Evolutionary conservation across 192 early-diverging fungal genomes (phyloP).

Genomic region (Mycoemilia scoparia): DNA sequence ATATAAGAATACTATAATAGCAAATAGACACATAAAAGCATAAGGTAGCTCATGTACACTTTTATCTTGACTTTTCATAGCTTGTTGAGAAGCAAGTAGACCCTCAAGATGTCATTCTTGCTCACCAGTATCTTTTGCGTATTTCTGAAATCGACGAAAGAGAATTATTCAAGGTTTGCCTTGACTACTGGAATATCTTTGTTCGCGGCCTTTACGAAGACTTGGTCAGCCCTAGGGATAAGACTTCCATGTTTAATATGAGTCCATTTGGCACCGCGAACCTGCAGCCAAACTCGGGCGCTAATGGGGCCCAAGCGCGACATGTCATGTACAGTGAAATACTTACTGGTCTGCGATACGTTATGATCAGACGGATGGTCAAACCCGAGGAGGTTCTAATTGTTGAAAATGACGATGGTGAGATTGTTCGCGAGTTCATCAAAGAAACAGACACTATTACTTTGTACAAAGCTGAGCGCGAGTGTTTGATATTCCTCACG

Average conservation of each 20-base stretch:
- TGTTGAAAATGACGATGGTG: constrained; percentile 98
- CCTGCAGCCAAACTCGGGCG: constrained; percentile 12
- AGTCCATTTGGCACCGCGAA: constrained; percentile 11
- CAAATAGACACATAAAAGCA: background rate
- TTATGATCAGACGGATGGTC: constrained; percentile 99
- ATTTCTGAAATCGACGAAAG: constrained; percentile 87
- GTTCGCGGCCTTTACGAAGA: constrained; percentile 84
- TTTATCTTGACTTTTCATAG: no score
- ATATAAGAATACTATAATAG: background rate
- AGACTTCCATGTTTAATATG: constrained; percentile 20
- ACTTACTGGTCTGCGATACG: constrained; percentile 67
- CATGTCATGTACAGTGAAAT: constrained; percentile 73
- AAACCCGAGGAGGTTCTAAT: constrained; percentile 96
- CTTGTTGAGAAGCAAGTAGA: constrained; percentile 35
- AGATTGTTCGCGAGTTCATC: constrained; percentile 92
- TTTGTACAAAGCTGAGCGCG: constrained; percentile 94
- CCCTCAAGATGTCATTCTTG: constrained; percentile 40
- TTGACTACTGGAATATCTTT: constrained; percentile 94
- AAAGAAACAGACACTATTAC: constrained; percentile 97
- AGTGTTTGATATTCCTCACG: constrained; percentile 92
- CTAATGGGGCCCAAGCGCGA: constrained; percentile 27
- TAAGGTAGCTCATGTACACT: constrained; percentile 1
- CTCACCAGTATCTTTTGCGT: constrained; percentile 78
- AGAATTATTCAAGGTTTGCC: constrained; percentile 93
- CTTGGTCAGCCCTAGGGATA: constrained; percentile 6